Evolutionary conservation across 2,329 filamentous ascomycete species (phyloP).

Genomic region (Botrytis fragariae): DNA sequence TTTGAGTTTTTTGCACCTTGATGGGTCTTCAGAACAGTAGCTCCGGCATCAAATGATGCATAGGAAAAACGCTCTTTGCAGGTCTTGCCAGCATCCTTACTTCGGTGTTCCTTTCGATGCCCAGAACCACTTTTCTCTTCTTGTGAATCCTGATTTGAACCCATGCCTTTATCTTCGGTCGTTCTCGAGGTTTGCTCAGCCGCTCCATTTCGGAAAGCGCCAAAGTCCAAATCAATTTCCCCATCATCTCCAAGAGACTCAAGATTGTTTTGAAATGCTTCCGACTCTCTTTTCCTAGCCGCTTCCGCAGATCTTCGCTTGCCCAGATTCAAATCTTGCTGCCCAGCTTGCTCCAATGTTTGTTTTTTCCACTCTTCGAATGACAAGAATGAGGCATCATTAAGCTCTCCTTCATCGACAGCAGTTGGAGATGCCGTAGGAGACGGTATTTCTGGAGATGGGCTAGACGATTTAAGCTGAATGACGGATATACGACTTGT

Average conservation of each 20-base stretch:
- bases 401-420: slow-evolving; percentile 34
- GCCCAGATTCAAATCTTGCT: slow-evolving; percentile 67
- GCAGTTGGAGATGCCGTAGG: slow-evolving; percentile 22
- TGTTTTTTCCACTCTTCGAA: slow-evolving; percentile 99
- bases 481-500: slow-evolving; percentile 7
- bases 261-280: slow-evolving; percentile 63
- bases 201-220: slow-evolving; percentile 52
- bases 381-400: slow-evolving; percentile 80
- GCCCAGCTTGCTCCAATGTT: slow-evolving; percentile 81
- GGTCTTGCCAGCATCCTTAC: slow-evolving; percentile 93
- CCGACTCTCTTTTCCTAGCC: slow-evolving; percentile 50
- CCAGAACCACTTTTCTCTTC: slow-evolving; percentile 32
- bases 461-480: slow-evolving; percentile 13
- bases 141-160: slow-evolving; percentile 30
- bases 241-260: slow-evolving; percentile 82
- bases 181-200: slow-evolving; percentile 24
- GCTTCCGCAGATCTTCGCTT: slow-evolving; percentile 48
- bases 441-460: slow-evolving; percentile 6
- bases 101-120: slow-evolving; percentile 49
- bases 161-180: slow-evolving; percentile 26
- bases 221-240: slow-evolving; percentile 76
- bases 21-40: slow-evolving; percentile 88
- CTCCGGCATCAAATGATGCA: slow-evolving; percentile 94
- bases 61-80: slow-evolving; percentile 98
- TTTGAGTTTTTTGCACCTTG: slow-evolving; percentile 82